Evolutionary conservation across 768 basidiomycete genomes (phyloP), one percentile per base, ranked within the genome.

Genomic region (Rhodotorula graminis): DNA sequence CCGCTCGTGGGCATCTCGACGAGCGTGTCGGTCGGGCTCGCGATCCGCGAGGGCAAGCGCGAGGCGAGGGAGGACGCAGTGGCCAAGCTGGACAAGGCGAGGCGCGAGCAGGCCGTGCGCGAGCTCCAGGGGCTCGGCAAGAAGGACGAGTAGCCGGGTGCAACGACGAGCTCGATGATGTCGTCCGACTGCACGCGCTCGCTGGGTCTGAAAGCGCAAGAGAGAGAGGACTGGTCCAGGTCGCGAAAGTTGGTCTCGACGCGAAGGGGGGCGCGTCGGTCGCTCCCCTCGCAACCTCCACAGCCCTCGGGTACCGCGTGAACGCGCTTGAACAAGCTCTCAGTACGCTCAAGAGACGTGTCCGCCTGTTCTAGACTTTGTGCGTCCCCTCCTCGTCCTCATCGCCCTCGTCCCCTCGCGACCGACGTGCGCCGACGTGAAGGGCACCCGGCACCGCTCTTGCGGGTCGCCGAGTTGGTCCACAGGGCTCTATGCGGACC

Each of bases 31-130:
- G 33, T 71, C 44, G 67, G 60, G 27, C 42, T 75, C 27, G 70
- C 70, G 23, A 55, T 55, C 53, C 44, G 67, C 42, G 74, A 75
- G 64, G 65, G 69, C 23, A 63, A 61, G 65, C 11, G 50, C 9
- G 73, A 70, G 56, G 49, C 60, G 56, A 50, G 50, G 42, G 64
- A 62, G 64, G 63, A 64, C 46, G 70, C 66, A 7, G 50, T 42
- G 44, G 52, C 23, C 53, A 44, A 16, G 46, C 15, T 71, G 27
- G 64, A 65, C 33, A 29, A 40, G 27, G 46, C 61, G 29, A 53
- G 60, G 64, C 62, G 12, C 25, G 33, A 60, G 37, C n/a, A 62
- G 67, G 60, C 49, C 42, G 50, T 31, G 21, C 10, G 33, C 37
- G 33, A 31, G 18, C 23, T 52, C 27, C 50, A 52, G 50, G 50